Evolutionary conservation across 202 grass and related monocot genomes (phyloP).

Genomic region (Schoenoplectus tabernaemontani): DNA sequence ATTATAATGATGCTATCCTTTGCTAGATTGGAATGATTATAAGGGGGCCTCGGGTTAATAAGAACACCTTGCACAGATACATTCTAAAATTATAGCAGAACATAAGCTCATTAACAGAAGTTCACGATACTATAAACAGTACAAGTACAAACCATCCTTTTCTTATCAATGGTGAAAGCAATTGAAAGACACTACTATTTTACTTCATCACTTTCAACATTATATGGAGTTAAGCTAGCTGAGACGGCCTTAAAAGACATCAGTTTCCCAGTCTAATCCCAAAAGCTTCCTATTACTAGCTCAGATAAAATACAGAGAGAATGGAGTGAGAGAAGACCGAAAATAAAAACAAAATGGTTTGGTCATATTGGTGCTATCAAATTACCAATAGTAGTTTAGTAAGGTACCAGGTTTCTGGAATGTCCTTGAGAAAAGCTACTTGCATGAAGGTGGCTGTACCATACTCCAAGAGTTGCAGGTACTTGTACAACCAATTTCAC

Average conservation of each 20-base stretch:
- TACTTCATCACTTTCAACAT: neutral
- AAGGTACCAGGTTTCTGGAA: neutral
- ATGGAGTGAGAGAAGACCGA: too few relatives aligned
- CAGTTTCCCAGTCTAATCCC: neutral
- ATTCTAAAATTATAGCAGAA: neutral
- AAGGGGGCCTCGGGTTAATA: neutral
- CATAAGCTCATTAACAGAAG: neutral
- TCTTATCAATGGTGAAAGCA: neutral
- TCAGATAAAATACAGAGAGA: neutral
- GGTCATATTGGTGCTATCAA: neutral
- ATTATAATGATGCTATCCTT: neutral
- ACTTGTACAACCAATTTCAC: too few relatives aligned
- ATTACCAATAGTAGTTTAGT: neutral
- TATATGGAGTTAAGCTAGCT: neutral
- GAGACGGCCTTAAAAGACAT: neutral
- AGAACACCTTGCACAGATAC: neutral
- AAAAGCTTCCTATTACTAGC: too few relatives aligned
- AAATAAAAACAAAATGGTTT: neutral
- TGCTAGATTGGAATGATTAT: neutral
- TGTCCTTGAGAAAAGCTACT: neutral
- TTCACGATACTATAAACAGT: too few relatives aligned
- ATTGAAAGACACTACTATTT: too few relatives aligned
- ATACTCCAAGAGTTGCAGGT: neutral
- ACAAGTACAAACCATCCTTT: neutral
- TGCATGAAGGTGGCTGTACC: neutral